Evolutionary conservation across 78 protist species (phyloP), one percentile per base, ranked within the genome.

Genomic region (Dictyostelium brefeldianum): DNA sequence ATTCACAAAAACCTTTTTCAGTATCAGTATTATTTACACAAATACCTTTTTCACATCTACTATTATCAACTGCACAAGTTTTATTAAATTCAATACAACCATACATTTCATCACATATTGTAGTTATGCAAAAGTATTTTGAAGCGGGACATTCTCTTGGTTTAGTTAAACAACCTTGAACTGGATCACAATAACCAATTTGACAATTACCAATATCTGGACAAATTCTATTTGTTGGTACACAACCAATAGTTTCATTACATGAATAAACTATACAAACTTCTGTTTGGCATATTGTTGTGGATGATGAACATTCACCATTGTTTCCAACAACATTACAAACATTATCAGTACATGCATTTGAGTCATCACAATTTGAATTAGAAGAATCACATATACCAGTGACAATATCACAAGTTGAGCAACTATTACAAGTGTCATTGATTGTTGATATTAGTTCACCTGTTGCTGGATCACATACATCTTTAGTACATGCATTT

Each of bases 71-170:
- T 22, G 54, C 29, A 15, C 93, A 87, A 22, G 18, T 59, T 27
- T 54, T 74, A 15, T 56, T 62, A 27, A 64, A 77, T 25, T n/a
- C 25, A 43, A 77, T 50, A 51, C 93, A 87, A 51, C 93, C 93
- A 17, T 64, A 11, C 5, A 0, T 0, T 36, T 87, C 84, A 64
- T 41, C 59, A 64, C 93, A 87, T 48, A 22, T 64, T 5, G 74
- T n/a, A 14, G 51, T 8, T 9, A 43, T 14, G 51, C 83, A 87
- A 31, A 48, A 74, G 3, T 36, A 48, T 10, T 31, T 57, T 36
- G 43, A 36, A 3, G 43, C 5, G 1, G 43, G 31, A 43, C 93
- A 87, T 18, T 54, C 54, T 6, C 56, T 36, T 4, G 14, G 43
- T 56, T 36, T 78, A 12, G 36, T 2, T 56, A 29, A 12, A 65